Evolutionary conservation across 257 asterid genomes (phyloP), one percentile per base, ranked within the genome.

Genomic region (Penstemon barbatus): DNA sequence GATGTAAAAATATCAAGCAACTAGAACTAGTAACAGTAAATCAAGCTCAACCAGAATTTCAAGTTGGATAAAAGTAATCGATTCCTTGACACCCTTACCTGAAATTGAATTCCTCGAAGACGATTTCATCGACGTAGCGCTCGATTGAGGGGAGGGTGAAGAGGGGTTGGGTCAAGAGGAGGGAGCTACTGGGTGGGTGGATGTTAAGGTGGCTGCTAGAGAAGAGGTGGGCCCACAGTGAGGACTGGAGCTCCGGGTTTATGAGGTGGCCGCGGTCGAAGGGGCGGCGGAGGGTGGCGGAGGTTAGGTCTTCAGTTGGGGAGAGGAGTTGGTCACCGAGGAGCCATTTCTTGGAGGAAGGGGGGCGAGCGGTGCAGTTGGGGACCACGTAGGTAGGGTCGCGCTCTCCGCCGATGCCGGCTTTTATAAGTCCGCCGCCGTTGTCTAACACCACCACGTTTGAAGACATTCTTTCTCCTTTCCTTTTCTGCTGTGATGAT

Each of bases 211-310:
- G 87, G 33, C 73, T 71, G 63, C 79, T 65, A 55, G 68, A 63
- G 83, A 94, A 94, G 74, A 94, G 80, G 75, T 94, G 95, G 74
- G 88, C 53, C 92, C 92, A 91, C 49, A 94, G 63, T 48, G 95
- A 78, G 44, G 99, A 85, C 65, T 94, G 97, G 71, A 94, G 97
- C 39, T 90, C 96, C 33, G 96, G 95, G 70, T 94, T 90, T 66
- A 91, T 87, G 45, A 93, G 85, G 75, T 94, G 68, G 71, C 96
- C 97, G 53, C 96, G 96, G 87, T 90, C 97, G 77, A 84, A 74
- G 19, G 99, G 99, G 64, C 99, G 96, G 82, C 97, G 96, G 75
- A 87, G 75, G 44, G 97, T 85, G 86, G 96, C 96, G 75, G 99
- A 91, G 61, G 99, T 94, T 13, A 94, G 92, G 88, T 94, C 99